phyloP scores from a whole-genome alignment of 2,329 filamentous ascomycete species.

The Fusarium anthophilum region DNA sequence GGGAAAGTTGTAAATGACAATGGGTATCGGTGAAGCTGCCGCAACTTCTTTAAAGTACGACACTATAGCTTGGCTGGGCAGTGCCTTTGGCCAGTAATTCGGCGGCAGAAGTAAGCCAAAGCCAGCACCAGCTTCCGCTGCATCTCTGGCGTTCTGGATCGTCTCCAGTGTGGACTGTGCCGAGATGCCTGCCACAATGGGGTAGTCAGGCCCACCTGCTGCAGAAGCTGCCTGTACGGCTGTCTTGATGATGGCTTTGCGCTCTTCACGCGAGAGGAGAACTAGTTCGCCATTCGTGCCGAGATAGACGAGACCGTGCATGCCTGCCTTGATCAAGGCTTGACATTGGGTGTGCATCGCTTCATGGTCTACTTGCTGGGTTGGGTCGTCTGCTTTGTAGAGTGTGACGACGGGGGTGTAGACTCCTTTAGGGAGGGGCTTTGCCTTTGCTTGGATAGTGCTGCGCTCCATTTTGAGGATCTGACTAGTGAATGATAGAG shows the following conservation, averaged over 20 bases:
- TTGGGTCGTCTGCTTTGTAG: slow-evolving; percentile 51
- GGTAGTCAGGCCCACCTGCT: slow-evolving; percentile 47
- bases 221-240: slow-evolving; percentile 51
- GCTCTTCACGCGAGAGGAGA: slow-evolving; percentile 52
- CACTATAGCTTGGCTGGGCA: slow-evolving; percentile 62
- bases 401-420: slow-evolving; percentile 59
- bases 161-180: slow-evolving; percentile 66
- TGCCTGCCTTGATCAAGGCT: slow-evolving; percentile 53
- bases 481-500: not conserved
- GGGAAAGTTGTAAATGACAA: slow-evolving; percentile 76
- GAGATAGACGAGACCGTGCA: slow-evolving; percentile 57
- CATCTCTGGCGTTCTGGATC: slow-evolving; percentile 73
- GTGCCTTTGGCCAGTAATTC: slow-evolving; percentile 71
- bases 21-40: slow-evolving; percentile 67
- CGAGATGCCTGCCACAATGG: slow-evolving; percentile 56
- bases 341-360: slow-evolving; percentile 56
- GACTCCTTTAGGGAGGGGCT: slow-evolving; percentile 53
- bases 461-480: slow-evolving; percentile 40
- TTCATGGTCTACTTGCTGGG: slow-evolving; percentile 55
- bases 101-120: slow-evolving; percentile 80
- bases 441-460: slow-evolving; percentile 48
- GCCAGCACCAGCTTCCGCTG: slow-evolving; percentile 73
- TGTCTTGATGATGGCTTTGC: slow-evolving; percentile 52
- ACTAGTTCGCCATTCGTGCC: slow-evolving; percentile 59
- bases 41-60: slow-evolving; percentile 74